Conservation (phyloP, 495 filamentous ascomycete genomes). For the Aspergillus bertholletiae region DNA sequence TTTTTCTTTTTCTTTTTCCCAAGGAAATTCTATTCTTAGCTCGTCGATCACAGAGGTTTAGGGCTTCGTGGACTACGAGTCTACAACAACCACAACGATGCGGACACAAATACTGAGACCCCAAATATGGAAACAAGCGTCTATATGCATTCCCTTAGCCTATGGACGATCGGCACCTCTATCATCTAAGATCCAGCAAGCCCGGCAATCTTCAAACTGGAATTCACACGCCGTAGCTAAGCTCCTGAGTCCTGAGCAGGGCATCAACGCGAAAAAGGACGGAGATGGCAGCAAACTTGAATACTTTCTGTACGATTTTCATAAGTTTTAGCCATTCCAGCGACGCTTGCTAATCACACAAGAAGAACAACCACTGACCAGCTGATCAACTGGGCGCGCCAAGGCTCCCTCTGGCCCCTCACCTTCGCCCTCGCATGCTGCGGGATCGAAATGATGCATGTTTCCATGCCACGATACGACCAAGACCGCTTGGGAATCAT, state of each 20-base stretch:
- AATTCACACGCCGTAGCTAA: not conserved
- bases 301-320: not conserved
- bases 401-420: constrained; percentile 96
- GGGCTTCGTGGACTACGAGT: not conserved
- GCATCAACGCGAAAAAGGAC: not conserved
- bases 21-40: not conserved
- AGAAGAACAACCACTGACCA: constrained; percentile 91
- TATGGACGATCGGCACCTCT: not conserved
- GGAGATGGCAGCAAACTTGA: not conserved
- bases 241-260: not conserved
- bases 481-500: constrained; percentile 96
- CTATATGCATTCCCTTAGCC: not conserved
- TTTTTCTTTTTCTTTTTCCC: too few relatives aligned
- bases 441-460: constrained; percentile 98
- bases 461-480: constrained; percentile 93
- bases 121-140: not conserved
- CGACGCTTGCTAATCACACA: too few relatives aligned
- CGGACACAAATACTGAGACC: not conserved
- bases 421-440: constrained; percentile 97
- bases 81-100: not conserved
- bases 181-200: not conserved
- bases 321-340: too few relatives aligned
- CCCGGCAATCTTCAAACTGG: not conserved
- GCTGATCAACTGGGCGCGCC: constrained; percentile 91
- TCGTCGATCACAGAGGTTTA: not conserved